phyloP scores from a whole-genome alignment of 805 yeast species.

The Nematodospora valgi region DNA sequence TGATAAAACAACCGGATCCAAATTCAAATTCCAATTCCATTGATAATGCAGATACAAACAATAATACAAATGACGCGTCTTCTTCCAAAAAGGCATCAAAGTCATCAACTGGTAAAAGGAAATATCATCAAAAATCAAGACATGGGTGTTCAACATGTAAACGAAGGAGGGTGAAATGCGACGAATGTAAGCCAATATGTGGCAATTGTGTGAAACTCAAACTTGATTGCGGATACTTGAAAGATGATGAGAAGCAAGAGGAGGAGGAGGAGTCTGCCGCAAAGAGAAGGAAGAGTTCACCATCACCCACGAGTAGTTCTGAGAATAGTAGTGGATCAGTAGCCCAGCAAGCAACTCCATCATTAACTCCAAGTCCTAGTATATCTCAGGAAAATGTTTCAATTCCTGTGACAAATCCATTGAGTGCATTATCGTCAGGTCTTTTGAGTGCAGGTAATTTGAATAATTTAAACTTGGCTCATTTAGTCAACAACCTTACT shows the following conservation, averaged over 20 bases:
- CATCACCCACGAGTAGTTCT: not conserved
- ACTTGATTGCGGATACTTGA: slow-evolving; percentile 47
- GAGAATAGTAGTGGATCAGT: slow-evolving; percentile 3
- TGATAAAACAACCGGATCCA: too few relatives aligned
- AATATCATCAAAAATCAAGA: slow-evolving; percentile 53
- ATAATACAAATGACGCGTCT: too few relatives aligned
- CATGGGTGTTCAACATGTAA: slow-evolving; percentile 25
- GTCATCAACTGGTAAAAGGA: slow-evolving; percentile 64
- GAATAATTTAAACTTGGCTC: slow-evolving; percentile 41
- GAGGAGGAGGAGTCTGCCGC: not conserved
- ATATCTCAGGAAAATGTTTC: slow-evolving; percentile 1
- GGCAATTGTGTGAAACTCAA: slow-evolving; percentile 34
- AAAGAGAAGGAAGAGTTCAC: slow-evolving; percentile 1
- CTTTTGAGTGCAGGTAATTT: slow-evolving; percentile 35
- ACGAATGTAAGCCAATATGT: slow-evolving; percentile 24
- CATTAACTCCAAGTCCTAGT: slow-evolving; percentile 14
- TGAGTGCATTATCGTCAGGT: slow-evolving; percentile 9
- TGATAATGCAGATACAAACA: too few relatives aligned
- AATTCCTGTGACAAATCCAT: slow-evolving; percentile 3
- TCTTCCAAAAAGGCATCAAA: slow-evolving; percentile 9
- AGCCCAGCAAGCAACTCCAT: slow-evolving; percentile 17
- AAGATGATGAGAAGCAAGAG: slow-evolving; percentile 1
- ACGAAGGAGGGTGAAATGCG: slow-evolving; percentile 22
- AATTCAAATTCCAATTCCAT: too few relatives aligned
- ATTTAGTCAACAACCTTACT: slow-evolving; percentile 35